Base-by-base conservation (phyloP, 345 rosid genomes). In the Arabidopsis suecica region DNA sequence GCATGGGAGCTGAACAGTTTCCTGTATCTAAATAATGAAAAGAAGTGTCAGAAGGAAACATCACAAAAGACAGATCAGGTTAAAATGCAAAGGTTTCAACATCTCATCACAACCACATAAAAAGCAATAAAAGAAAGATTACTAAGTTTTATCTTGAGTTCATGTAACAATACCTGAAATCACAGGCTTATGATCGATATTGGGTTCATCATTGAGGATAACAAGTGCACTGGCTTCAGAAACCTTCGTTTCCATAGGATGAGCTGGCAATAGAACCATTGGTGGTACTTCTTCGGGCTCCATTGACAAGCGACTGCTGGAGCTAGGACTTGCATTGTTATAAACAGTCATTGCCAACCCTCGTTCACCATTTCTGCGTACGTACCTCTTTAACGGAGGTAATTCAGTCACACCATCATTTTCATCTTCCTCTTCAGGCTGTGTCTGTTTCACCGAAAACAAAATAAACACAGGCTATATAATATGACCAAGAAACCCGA, bases 21-120 rank as follows among this genome's bases (percentile, higher is more conserved):
- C 61, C 79, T 47, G 71, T 38, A 28, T 34, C 57, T 44, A 45
- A 61, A 18, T 77, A 50, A 73, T 72, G 88, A 82, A 76, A 53
- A 78, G 56, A 59, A 45, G 6, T 13, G 28, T 38, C 69, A 53
- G n/a, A 12, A 40, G 16, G 33, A 30, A 42, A 33, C 30, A 49
- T 49, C 1, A 34, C 33, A 32, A 36, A 7, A 69, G 10, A 69
- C 10, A 3, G 37, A 54, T 42, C 34, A 55, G 7, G 2, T 32
- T 34, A 32, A 16, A 47, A 48, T 48, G 42, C 34, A 38, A 41
- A 54, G 37, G 37, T 25, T 58, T 57, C 55, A 56, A 53, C 49
- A 68, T 5, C 71, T 25, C 50, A 55, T 30, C 18, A 41, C 65
- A 58, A 32, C 32, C 55, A 47, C 23, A 48, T 32, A 48, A 32